Conservation (phyloP, 257 asterid species). For the Lycium barbarum region DNA sequence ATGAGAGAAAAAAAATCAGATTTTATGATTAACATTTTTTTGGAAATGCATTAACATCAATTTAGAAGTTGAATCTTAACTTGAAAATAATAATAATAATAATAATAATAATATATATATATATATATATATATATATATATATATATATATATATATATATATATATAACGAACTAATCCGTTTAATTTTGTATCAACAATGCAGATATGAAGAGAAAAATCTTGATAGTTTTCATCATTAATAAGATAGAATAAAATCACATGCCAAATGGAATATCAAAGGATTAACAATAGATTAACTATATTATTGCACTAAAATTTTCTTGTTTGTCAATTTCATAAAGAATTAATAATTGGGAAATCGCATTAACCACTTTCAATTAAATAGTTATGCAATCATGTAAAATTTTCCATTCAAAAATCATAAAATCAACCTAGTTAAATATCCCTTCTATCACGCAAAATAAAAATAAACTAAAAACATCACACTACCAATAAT, state of each 20-base stretch:
- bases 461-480: no score
- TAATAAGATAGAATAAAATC: background rate
- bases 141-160: no score
- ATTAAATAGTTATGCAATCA: no score
- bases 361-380: no score
- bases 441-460: no score
- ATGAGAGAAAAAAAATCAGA: background rate
- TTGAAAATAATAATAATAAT: background rate
- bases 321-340: no score
- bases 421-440: no score
- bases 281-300: no score
- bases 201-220: background rate
- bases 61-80: background rate
- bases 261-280: background rate
- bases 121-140: no score
- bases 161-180: background rate
- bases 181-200: background rate
- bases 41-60: background rate
- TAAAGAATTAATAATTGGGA: no score
- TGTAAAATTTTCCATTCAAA: no score
- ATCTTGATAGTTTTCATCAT: background rate
- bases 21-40: background rate
- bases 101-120: background rate
- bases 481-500: background rate
- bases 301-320: no score